These are phyloP conservation scores for Fusarium sp. DNA, from an alignment of 2,329 filamentous ascomycete species.

Conservation along the genomic window DNA sequence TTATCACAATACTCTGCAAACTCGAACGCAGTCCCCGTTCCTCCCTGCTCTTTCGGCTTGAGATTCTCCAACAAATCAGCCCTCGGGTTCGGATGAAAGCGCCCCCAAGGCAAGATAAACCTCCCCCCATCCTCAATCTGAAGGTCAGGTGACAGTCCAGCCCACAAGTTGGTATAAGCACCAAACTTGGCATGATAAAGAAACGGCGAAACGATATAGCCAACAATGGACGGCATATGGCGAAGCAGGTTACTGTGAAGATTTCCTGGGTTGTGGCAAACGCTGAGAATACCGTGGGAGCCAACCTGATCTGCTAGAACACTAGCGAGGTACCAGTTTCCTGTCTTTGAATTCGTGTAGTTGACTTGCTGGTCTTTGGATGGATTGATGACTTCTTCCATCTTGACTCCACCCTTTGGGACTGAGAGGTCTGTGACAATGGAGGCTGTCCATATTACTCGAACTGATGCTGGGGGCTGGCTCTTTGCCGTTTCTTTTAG, in stretches of 20 bases:
- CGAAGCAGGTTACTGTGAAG: conserved; percentile 13
- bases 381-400: not conserved
- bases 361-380: conserved; percentile 1
- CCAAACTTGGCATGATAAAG: conserved; percentile 19
- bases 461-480: not conserved
- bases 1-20: conserved; percentile 21
- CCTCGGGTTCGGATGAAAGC: conserved; percentile 5
- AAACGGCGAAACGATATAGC: not conserved
- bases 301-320: conserved; percentile 5
- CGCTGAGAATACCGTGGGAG: conserved; percentile 3
- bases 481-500: conserved; percentile 2
- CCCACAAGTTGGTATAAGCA: conserved; percentile 16
- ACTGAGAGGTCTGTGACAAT: conserved; percentile 14
- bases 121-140: conserved; percentile 19
- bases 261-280: conserved; percentile 26
- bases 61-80: conserved; percentile 10
- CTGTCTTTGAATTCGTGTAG: conserved; percentile 27
- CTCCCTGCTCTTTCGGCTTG: conserved; percentile 8
- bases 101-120: conserved; percentile 17
- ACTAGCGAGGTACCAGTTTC: conserved; percentile 22
- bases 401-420: conserved; percentile 12
- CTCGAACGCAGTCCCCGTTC: conserved; percentile 7
- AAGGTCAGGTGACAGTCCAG: not conserved
- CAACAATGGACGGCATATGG: conserved; percentile 11
- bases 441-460: conserved; percentile 22